Base-by-base conservation (phyloP, 2,329 filamentous ascomycete genomes). In the Cytospora piceae region DNA sequence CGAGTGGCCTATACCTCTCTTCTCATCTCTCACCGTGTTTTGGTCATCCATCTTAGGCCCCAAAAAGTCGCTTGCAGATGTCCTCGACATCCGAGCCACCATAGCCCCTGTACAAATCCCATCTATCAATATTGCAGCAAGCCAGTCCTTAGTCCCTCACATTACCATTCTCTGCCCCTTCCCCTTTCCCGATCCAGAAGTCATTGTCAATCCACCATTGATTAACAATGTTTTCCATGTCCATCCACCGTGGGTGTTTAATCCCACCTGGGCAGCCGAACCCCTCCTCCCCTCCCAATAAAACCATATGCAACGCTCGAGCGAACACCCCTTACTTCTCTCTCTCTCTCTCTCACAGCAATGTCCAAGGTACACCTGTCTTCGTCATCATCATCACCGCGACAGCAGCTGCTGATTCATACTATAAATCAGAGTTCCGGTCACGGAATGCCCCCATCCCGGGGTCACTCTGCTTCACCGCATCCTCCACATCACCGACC, bases 401-500 rank as follows among this genome's bases (percentile, higher is more conserved):
- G 17, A n/a, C 4, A 17, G 2, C 39, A 42, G 17, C 17, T n/a
- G 11, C 39, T n/a, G 11, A 12, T 24, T 24, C n/a, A 22, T 7
- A 31, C 61, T 63, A 80, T 65, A 80, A 68, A 70, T 79, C 73
- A 68, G 72, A 55, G 53, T 66, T 37, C 6, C 61, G 24, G 29
- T 68, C 65, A 37, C 67, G 64, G 55, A 64, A 68, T 46, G 59
- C 57, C 29, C 67, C 67, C 32, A 63, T 67, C 7, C 60, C 64
- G 2, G 66, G 53, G 37, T 66, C 66, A 37, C 57, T 61, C 49
- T 80, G 80, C 73, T 91, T 88, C 72, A 94, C 83, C 81, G 93
- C 84, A 74, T 87, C 88, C 79, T 92, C 92, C 64, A 89, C 89
- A 80, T 97, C 94, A 69, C 93, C 94, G 64, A 97, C 94, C 80